Conservation (phyloP, 225 moss, liverwort and hornwort genomes). For the Asterella californica region DNA sequence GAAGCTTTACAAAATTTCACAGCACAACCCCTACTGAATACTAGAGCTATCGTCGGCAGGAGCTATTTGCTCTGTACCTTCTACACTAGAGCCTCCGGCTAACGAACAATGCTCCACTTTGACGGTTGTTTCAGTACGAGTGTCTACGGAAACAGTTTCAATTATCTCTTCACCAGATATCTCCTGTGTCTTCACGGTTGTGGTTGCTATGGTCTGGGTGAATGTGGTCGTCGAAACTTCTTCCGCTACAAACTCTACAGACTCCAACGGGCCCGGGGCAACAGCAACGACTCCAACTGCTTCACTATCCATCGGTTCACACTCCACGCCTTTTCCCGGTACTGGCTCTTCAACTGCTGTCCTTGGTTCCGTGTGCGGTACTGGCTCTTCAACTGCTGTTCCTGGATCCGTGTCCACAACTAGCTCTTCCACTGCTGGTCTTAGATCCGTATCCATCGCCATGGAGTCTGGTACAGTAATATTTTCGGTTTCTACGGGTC, state of each 20-base stretch:
- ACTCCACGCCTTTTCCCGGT: background rate
- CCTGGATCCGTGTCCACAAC: background rate
- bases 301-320: constrained; percentile 9
- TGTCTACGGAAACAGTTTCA: constrained; percentile 6
- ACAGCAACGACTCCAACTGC: background rate
- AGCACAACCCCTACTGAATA: background rate
- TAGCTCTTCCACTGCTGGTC: background rate
- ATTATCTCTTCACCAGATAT: background rate
- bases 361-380: background rate
- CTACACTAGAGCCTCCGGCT: background rate
- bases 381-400: too few species aligned
- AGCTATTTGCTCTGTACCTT: background rate
- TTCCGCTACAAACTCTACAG: background rate
- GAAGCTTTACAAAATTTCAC: background rate
- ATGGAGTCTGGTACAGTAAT: background rate
- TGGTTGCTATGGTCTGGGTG: background rate
- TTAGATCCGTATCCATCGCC: background rate
- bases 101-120: background rate
- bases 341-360: background rate
- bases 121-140: background rate
- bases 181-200: background rate
- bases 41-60: background rate
- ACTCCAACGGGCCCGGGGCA: background rate
- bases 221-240: constrained; percentile 3
- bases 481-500: too few species aligned